Base-by-base conservation (phyloP, 2,329 filamentous ascomycete genomes). In the Colletotrichum lupini region DNA sequence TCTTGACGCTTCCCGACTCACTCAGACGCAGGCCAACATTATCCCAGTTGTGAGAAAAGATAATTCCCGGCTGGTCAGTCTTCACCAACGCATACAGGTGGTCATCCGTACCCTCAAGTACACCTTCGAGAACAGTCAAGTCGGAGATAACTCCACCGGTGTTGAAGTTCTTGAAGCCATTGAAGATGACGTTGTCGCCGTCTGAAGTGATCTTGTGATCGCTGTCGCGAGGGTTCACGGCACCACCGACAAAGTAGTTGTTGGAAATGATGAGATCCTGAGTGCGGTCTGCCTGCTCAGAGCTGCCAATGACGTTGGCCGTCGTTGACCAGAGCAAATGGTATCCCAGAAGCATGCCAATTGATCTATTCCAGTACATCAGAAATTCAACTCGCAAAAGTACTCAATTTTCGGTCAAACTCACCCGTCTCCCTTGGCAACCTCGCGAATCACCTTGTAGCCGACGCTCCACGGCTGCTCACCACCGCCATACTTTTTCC, bases 141-240 rank as follows among this genome's bases (percentile, higher is more conserved):
- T 93, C 91, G 0, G 90, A 92, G 2, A 93, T 85, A 0, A 92
- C 90, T 30, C 91, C 91, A 0, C 91, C 91, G 0, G 91, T 93
- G 77, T 91, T 93, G 84, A 93, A 93, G 80, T 88, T 85, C 79
- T 93, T 93, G 80, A 85, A 86, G 1, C 91, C 90, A 71, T 89
- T 88, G 79, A 91, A 92, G 2, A 91, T 78, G 16, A 92, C 79
- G 2, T 86, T 81, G 4, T 90, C 87, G 1, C 87, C 89, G 1
- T 89, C 84, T 1, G 84, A 80, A 0, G 84, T 89, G 73, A 92
- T 90, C 35, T 85, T 87, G 9, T 92, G 80, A 76, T 92, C 90
- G 52, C 83, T 89, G 77, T 93, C 90, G 4, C 91, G 87, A 0
- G 90, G 91, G 75, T 93, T 93, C 24, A 93, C 91, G 0, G 91